Evolutionary conservation across 495 filamentous ascomycete genomes (phyloP).

Genomic region (Lepidopterella palustris): DNA sequence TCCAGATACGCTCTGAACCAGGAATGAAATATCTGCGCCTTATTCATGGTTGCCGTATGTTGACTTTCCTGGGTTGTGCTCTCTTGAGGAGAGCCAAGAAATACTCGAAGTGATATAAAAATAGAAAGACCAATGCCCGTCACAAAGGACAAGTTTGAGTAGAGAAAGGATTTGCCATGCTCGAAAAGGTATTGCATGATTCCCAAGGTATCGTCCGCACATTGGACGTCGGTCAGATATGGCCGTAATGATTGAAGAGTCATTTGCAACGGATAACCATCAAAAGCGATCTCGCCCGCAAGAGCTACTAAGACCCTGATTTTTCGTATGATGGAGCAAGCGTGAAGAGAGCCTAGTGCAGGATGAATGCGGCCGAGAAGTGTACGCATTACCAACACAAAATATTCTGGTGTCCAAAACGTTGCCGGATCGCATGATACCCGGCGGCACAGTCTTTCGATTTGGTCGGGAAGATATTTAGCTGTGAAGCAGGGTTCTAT

Average conservation of each 20-base stretch:
- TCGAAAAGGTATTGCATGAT: constrained; percentile 79
- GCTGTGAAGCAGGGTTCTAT: constrained; percentile 83
- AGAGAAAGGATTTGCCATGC: constrained; percentile 58
- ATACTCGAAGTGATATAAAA: constrained; percentile 64
- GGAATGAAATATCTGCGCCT: constrained; percentile 56
- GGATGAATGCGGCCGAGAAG: constrained; percentile 75
- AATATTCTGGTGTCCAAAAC: constrained; percentile 72
- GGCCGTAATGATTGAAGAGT: constrained; percentile 70
- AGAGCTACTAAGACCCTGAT: constrained; percentile 74
- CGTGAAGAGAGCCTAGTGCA: constrained; percentile 80
- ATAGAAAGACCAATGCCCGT: constrained; percentile 70
- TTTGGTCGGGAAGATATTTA: constrained; percentile 63
- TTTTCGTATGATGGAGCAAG: constrained; percentile 79
- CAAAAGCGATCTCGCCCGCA: constrained; percentile 60
- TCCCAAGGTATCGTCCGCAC: constrained; percentile 86
- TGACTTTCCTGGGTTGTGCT: constrained; percentile 72
- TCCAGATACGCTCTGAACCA: constrained; percentile 65
- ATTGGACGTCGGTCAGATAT: constrained; percentile 73
- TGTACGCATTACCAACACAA: constrained; percentile 67
- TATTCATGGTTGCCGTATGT: constrained; percentile 60
- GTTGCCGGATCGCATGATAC: constrained; percentile 54
- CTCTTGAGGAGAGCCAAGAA: constrained; percentile 59
- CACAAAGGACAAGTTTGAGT: constrained; percentile 60
- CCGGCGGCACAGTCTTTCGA: constrained; percentile 68
- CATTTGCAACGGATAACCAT: constrained; percentile 89